A percentile compares a stretch with the other conserved stretches of the same genome.
phyloP scores from a whole-genome alignment of 805 yeast species.

The Hanseniaspora lindneri region DNA sequence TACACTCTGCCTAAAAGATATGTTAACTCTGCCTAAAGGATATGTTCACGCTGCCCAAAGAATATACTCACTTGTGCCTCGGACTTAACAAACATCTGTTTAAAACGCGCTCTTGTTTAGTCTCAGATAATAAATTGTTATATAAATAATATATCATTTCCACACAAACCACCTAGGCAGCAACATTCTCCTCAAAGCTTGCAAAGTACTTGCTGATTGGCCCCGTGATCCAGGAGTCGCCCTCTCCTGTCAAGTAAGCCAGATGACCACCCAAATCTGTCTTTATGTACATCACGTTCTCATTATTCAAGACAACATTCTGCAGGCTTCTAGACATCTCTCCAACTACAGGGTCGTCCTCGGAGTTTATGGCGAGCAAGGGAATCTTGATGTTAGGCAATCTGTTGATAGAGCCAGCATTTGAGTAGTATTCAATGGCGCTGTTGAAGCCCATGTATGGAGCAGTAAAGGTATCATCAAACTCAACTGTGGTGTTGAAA shows the following conservation, averaged over 20 bases:
- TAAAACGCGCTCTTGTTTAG: no score
- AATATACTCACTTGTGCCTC: no score
- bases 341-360: constrained; percentile 58
- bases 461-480: constrained; percentile 53
- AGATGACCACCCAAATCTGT: constrained; percentile 66
- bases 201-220: constrained; percentile 34
- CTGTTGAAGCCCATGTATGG: constrained; percentile 50
- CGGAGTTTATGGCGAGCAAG: constrained; percentile 44
- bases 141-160: no score
- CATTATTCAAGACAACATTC: constrained; percentile 41
- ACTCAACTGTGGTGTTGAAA: constrained; percentile 38
- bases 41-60: no score
- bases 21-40: no score
- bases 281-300: constrained; percentile 44
- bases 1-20: no score
- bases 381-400: constrained; percentile 50
- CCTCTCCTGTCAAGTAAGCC: constrained; percentile 37
- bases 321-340: constrained; percentile 37
- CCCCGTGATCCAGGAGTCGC: constrained; percentile 39
- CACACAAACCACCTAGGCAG: no score
- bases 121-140: no score
- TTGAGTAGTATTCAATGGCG: constrained; percentile 52
- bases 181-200: constrained; percentile 30
- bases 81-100: no score
- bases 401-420: constrained; percentile 50